phyloP scores from a whole-genome alignment of 257 asterid genomes.

The Eustoma russellianum region DNA sequence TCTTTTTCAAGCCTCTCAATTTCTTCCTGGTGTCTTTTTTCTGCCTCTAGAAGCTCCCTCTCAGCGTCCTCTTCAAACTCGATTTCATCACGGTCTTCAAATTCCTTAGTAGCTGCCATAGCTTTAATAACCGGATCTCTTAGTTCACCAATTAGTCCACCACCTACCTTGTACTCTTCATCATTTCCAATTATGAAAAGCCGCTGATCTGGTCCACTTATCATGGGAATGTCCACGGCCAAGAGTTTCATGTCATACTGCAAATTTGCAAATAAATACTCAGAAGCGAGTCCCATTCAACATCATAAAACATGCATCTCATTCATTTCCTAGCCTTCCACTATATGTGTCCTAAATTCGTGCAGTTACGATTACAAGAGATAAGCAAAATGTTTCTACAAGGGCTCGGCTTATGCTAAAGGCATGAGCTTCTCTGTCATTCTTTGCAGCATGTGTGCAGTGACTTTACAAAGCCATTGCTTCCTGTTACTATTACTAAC shows the following conservation, averaged over 20 bases:
- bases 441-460: too few relatives aligned
- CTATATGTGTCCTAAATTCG: too few relatives aligned
- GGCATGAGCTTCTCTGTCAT: too few relatives aligned
- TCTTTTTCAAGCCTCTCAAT: slow-evolving; percentile 52
- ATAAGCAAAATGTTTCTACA: too few relatives aligned
- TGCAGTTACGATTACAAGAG: too few relatives aligned
- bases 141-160: slow-evolving; percentile 81
- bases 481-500: too few relatives aligned
- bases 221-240: slow-evolving; percentile 88
- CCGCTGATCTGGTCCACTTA: slow-evolving; percentile 84
- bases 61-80: slow-evolving; percentile 85
- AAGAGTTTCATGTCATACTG: slow-evolving; percentile 85
- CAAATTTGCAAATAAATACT: slow-evolving; percentile 10
- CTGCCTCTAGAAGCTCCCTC: slow-evolving; percentile 69
- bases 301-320: too few relatives aligned
- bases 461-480: too few relatives aligned
- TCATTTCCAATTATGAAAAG: slow-evolving; percentile 84
- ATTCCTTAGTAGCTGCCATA: slow-evolving; percentile 86
- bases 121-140: slow-evolving; percentile 96
- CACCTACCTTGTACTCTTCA: slow-evolving; percentile 83
- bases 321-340: too few relatives aligned
- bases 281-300: too few relatives aligned
- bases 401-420: too few relatives aligned
- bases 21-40: slow-evolving; percentile 57
- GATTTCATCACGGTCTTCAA: slow-evolving; percentile 73